Percentiles rank a stretch among this genome's conserved stretches.
phyloP scores from a whole-genome alignment of 768 basidiomycete species.

The Mycena kentingensis region DNA sequence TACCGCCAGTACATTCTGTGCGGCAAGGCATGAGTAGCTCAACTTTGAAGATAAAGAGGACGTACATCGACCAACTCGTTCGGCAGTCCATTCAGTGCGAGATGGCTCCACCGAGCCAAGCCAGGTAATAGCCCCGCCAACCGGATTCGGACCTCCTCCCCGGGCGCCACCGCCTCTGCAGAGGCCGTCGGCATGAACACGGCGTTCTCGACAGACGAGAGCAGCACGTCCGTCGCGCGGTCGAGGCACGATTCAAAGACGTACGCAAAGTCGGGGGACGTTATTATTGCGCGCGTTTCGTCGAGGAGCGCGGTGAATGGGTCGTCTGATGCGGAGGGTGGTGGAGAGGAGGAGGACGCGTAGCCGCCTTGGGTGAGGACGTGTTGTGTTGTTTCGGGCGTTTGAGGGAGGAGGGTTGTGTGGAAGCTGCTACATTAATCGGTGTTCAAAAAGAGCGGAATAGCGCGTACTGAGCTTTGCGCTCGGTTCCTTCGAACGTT shows the following conservation, averaged over 20 bases:
- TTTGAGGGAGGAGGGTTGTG: slow-evolving; percentile 74
- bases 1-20: slow-evolving; percentile 60
- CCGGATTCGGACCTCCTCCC: slow-evolving; percentile 55
- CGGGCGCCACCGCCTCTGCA: slow-evolving; percentile 25
- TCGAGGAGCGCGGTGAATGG: slow-evolving; percentile 65
- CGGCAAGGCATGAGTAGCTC: slow-evolving; percentile 4
- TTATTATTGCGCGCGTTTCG: slow-evolving; percentile 66
- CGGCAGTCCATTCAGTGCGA: slow-evolving; percentile 66
- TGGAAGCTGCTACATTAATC: slow-evolving; percentile 53
- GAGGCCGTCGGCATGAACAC: slow-evolving; percentile 55
- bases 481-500: slow-evolving; percentile 60
- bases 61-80: slow-evolving; percentile 85
- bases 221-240: slow-evolving; percentile 62
- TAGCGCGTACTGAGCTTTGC: slow-evolving; percentile 52
- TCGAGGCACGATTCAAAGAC: slow-evolving; percentile 78
- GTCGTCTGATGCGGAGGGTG: slow-evolving; percentile 37
- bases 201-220: slow-evolving; percentile 62
- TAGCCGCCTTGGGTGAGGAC: slow-evolving; percentile 67
- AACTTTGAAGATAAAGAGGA: slow-evolving; percentile 18
- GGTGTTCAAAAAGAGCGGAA: slow-evolving; percentile 7
- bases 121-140: slow-evolving; percentile 82
- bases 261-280: slow-evolving; percentile 67
- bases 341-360: slow-evolving; percentile 28
- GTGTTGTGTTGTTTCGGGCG: slow-evolving; percentile 67
- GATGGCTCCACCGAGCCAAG: slow-evolving; percentile 74